phyloP scores from a whole-genome alignment of 2,329 filamentous ascomycete genomes.

The Alternaria longipes region DNA sequence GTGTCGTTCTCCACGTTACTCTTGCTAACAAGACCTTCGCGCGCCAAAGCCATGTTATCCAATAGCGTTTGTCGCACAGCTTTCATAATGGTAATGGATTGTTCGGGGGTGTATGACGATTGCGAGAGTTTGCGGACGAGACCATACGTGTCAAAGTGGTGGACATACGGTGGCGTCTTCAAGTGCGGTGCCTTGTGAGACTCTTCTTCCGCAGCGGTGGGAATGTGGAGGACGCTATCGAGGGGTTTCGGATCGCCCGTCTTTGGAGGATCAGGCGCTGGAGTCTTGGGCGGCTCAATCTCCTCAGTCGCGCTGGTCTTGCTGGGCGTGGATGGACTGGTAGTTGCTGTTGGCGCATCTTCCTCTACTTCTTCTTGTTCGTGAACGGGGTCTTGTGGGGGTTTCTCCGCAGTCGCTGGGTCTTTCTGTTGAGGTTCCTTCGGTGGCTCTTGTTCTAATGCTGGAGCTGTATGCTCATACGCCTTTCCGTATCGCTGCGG shows the following conservation, averaged over 20 bases:
- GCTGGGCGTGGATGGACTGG: constrained; percentile 24
- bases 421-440: constrained; percentile 17
- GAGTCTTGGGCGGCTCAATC: constrained; percentile 11
- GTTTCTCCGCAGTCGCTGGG: constrained; percentile 11
- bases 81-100: constrained; percentile 91
- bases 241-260: constrained; percentile 45
- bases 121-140: constrained; percentile 81
- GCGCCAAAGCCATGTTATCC: constrained; percentile 81
- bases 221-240: constrained; percentile 55
- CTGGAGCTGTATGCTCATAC: constrained; percentile 56
- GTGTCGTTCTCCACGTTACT: constrained; percentile 93
- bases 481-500: constrained; percentile 59
- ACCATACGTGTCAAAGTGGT: constrained; percentile 95
- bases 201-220: constrained; percentile 49
- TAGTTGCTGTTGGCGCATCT: constrained; percentile 27
- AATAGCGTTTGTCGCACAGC: constrained; percentile 80
- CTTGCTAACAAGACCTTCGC: constrained; percentile 83
- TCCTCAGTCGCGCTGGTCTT: constrained; percentile 26
- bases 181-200: constrained; percentile 70
- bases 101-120: constrained; percentile 75
- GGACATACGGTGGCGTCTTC: constrained; percentile 80
- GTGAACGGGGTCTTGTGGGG: constrained; percentile 18
- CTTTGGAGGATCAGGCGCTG: constrained; percentile 34
- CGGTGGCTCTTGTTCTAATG: constrained; percentile 28
- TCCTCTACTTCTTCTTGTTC: constrained; percentile 40